A percentile compares a stretch with the other conserved stretches of the same genome.
Evolutionary conservation across 2,329 filamentous ascomycete genomes (phyloP).

Genomic region (Aureobasidium sp.): DNA sequence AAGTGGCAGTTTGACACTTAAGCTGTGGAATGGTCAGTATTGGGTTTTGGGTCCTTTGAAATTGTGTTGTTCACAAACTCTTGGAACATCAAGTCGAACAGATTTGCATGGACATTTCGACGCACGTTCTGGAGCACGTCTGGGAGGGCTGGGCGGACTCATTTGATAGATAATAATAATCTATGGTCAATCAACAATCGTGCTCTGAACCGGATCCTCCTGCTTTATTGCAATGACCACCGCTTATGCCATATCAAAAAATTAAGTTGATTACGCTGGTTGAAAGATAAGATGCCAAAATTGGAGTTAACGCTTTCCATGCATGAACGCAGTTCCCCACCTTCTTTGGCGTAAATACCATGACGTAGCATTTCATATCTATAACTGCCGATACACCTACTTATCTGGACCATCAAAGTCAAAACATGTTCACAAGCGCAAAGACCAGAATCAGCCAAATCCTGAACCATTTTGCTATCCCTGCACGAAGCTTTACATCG

Average conservation of each 20-base stretch:
- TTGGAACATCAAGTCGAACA: background rate
- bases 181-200: background rate
- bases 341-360: background rate
- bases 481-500: background rate
- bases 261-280: background rate
- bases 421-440: constrained; percentile 5
- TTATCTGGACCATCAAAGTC: background rate
- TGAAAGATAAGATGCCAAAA: background rate
- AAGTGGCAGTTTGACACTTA: constrained; percentile 35
- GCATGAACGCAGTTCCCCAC: background rate
- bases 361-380: constrained; percentile 1
- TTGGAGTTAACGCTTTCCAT: background rate
- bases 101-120: background rate
- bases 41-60: background rate
- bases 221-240: background rate
- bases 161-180: background rate
- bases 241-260: background rate
- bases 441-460: background rate
- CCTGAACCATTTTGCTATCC: background rate
- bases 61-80: background rate
- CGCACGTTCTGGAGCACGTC: background rate
- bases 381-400: background rate
- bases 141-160: background rate
- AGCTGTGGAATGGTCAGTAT: background rate
- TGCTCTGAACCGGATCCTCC: background rate